Base-by-base conservation (phyloP, 106 monocot species). In the Dendrobium nobile region DNA sequence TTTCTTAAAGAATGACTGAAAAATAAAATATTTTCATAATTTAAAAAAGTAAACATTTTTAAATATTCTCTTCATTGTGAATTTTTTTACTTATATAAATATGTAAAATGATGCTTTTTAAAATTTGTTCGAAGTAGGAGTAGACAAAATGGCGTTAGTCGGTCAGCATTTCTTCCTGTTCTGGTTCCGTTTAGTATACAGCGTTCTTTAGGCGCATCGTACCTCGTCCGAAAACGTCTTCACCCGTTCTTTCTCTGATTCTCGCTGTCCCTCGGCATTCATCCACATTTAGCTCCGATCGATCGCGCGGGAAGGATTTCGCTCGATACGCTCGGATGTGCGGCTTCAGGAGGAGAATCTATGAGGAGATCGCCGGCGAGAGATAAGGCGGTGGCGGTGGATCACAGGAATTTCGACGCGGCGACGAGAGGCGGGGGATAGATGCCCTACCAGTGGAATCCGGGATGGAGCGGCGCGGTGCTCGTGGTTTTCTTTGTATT, bases 281-380 rank as follows among this genome's bases (percentile, higher is more conserved):
- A 26, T 70, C 70, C 70, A 7, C 15, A 37, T 70, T 70, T 16
- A 37, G 37, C 13, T 70, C 37, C 15, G 76, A 51, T 51, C 76
- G 48, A 48, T 47, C 9, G 24, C 75, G 75, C 76, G 48, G 76
- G 48, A 76, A 76, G 76, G 76, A 48, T 76, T 76, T 48, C 26
- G 13, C 76, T 9, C 6, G 47, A 4, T 5, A 26, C 48, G 28
- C 13, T 48, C 41, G 76, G 31, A 31, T 10, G 16, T 26, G 51
- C 74, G 74, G 74, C 43, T 17, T 41, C n/a, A 9, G 72, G 48
- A 76, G 41, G 48, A 13, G 27, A 76, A 51, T 76, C 43, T 42
- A 76, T 76, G 76, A 76, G 76, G 76, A 76, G 76, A 47, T 76
- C 24, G 3, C 42, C 18, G 76, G 76, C 9, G 48, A 76, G 76